Conservation (phyloP, 108 stramenopile species). For the Fistulifera pelliculosa region DNA sequence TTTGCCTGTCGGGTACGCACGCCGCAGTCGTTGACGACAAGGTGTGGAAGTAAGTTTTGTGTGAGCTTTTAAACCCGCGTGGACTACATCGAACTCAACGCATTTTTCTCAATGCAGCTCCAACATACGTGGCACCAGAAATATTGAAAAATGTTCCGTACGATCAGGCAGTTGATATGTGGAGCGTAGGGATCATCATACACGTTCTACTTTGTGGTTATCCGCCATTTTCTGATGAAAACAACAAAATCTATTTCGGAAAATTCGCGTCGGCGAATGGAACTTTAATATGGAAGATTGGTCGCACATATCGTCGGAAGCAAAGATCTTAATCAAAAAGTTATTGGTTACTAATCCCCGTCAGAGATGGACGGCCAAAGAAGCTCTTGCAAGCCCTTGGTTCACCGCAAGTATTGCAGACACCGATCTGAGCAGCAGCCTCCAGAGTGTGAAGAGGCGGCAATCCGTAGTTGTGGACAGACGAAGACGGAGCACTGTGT, state of each 20-base stretch:
- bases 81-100: too few relatives aligned
- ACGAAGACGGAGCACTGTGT: too few relatives aligned
- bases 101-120: too few relatives aligned
- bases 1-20: slow-evolving; percentile 77
- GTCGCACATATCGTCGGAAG: slow-evolving; percentile 28
- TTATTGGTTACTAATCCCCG: slow-evolving; percentile 43
- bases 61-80: too few relatives aligned
- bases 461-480: too few relatives aligned
- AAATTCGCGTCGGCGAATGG: slow-evolving; percentile 33
- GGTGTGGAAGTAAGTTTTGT: too few relatives aligned
- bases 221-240: slow-evolving; percentile 39
- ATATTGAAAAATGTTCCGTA: slow-evolving; percentile 45
- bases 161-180: slow-evolving; percentile 81
- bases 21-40: slow-evolving; percentile 68
- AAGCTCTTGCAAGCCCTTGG: too few relatives aligned
- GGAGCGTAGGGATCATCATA: slow-evolving; percentile 90
- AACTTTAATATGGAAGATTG: slow-evolving; percentile 21
- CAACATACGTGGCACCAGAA: too few relatives aligned
- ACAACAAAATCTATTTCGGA: slow-evolving; percentile 35
- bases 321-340: slow-evolving; percentile 37
- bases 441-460: too few relatives aligned
- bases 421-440: too few relatives aligned
- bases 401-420: too few relatives aligned
- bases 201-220: slow-evolving; percentile 87
- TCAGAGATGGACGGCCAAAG: slow-evolving; percentile 43